phyloP scores from a whole-genome alignment of 257 asterid genomes.

The Solanum sitiens region DNA sequence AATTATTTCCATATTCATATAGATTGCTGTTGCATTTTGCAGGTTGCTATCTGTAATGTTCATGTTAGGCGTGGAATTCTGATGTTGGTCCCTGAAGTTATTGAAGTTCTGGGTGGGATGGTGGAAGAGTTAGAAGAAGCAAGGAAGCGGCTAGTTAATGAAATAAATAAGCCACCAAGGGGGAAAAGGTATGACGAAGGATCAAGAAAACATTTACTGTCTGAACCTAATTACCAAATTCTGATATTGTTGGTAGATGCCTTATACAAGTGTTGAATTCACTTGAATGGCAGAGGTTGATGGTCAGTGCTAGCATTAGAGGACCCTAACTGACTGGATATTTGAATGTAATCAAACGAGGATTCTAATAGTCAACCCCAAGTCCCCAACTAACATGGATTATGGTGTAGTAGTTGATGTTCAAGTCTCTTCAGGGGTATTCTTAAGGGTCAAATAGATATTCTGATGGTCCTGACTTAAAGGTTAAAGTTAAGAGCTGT shows the following conservation, averaged over 20 bases:
- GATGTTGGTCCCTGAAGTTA: constrained; percentile 90
- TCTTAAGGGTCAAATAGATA: neutral
- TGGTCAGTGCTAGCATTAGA: neutral
- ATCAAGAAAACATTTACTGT: neutral
- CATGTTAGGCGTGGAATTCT: constrained; percentile 72
- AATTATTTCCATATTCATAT: neutral
- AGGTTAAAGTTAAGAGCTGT: neutral
- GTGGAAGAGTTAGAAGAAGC: constrained; percentile 86
- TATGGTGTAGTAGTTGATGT: neutral
- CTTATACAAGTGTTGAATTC: neutral
- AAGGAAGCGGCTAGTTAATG: constrained; percentile 65
- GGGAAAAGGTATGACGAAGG: constrained; percentile 56
- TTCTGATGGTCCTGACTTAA: neutral
- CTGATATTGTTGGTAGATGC: neutral
- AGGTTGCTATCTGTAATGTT: constrained; percentile 77
- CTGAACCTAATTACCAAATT: neutral
- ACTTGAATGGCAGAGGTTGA: neutral
- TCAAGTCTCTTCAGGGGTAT: neutral
- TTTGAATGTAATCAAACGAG: neutral
- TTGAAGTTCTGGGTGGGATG: constrained; percentile 72
- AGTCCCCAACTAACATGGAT: neutral
- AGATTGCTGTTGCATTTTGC: constrained; percentile 4
- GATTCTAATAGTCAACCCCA: neutral
- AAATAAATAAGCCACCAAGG: constrained; percentile 90
- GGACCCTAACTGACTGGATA: neutral